phyloP scores from a whole-genome alignment of 73 alveolate species.

The Diophrys appendiculata region DNA sequence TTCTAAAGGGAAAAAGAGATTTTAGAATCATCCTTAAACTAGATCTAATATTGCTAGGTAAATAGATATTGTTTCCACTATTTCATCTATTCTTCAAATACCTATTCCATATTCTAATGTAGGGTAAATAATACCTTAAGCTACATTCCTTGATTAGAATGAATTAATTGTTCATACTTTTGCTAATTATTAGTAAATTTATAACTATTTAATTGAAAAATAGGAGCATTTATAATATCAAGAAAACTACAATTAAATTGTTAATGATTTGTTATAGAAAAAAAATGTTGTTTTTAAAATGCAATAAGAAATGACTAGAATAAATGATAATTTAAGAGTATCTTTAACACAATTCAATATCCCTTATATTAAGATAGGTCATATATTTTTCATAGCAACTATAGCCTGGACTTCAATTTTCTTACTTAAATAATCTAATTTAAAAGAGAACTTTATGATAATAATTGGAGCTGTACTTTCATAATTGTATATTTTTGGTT shows the following conservation, averaged over 20 bases:
- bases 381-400: neutral
- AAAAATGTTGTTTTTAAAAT: neutral
- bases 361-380: neutral
- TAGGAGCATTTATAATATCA: neutral
- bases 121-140: constrained; percentile 41
- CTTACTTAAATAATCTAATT: too few relatives aligned
- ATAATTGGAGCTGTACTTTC: neutral
- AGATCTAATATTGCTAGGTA: neutral
- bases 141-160: neutral
- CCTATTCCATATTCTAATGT: constrained; percentile 44
- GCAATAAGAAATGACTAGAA: neutral
- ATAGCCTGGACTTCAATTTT: too few relatives aligned
- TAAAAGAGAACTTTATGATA: neutral
- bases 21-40: neutral
- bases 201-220: neutral
- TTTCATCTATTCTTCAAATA: constrained; percentile 26
- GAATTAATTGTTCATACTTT: neutral
- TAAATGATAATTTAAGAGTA: neutral
- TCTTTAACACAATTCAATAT: neutral
- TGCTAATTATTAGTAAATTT: neutral
- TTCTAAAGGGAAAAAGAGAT: constrained; percentile 18
- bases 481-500: neutral
- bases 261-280: neutral
- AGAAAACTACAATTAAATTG: too few relatives aligned
- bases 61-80: constrained; percentile 50